phyloP scores from a whole-genome alignment of 257 asterid genomes.

The Nicotiana undulata region DNA sequence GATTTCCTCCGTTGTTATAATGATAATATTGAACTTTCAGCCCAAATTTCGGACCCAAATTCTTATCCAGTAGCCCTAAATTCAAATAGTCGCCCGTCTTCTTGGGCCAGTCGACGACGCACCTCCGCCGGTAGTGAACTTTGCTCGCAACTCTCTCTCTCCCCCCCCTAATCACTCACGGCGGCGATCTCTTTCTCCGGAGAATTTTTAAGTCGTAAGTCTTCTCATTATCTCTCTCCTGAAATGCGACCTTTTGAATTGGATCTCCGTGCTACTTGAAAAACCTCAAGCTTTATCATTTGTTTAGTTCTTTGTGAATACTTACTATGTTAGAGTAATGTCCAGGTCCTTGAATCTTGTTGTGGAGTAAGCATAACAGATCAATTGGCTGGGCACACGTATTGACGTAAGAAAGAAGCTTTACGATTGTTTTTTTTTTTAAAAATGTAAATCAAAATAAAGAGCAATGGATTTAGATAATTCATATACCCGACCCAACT shows the following conservation, averaged over 20 bases:
- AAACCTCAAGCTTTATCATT: background rate
- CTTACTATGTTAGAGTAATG: background rate
- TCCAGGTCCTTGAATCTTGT: background rate
- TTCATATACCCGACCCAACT: background rate
- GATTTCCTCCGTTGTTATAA: no score
- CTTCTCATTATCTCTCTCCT: background rate
- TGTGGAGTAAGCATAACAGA: background rate
- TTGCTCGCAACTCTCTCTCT: background rate
- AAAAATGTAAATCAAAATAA: background rate
- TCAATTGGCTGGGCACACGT: background rate
- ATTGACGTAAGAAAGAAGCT: background rate
- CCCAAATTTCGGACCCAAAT: background rate
- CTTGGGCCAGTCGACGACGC: background rate
- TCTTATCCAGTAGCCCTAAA: background rate
- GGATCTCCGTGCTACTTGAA: background rate
- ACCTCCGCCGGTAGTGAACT: background rate
- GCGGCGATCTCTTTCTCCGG: background rate
- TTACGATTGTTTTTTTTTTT: background rate
- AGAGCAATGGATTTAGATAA: background rate
- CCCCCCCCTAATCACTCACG: background rate
- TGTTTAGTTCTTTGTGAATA: background rate
- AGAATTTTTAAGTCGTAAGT: background rate
- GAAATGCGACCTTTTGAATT: background rate
- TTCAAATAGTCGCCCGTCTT: background rate
- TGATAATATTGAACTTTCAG: background rate